phyloP scores from a whole-genome alignment of 495 filamentous ascomycete species.

The Thozetella sp. region DNA sequence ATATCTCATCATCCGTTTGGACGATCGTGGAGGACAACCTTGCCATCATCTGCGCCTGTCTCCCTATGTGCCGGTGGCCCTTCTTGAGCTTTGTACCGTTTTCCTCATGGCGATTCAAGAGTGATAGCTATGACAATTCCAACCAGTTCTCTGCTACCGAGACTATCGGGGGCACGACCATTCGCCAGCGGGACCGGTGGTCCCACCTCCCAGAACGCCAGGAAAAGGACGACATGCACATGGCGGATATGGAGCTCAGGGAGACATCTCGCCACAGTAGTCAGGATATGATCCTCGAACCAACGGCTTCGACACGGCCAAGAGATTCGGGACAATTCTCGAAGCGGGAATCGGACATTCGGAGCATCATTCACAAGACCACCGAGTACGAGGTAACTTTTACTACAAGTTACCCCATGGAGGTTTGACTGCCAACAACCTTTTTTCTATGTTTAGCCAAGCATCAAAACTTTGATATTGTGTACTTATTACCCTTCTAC shows the following conservation, averaged over 20 bases:
- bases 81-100: slow-evolving; percentile 21
- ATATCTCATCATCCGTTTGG: slow-evolving; percentile 43
- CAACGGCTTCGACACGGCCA: not conserved
- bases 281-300: not conserved
- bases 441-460: too few species aligned
- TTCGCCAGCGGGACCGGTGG: not conserved
- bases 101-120: slow-evolving; percentile 15
- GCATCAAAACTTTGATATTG: too few species aligned
- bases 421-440: too few species aligned
- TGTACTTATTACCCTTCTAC: too few species aligned
- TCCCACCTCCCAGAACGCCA: not conserved
- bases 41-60: slow-evolving; percentile 47
- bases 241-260: not conserved
- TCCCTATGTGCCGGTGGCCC: slow-evolving; percentile 37
- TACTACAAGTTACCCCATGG: too few species aligned
- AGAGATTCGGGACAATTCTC: not conserved
- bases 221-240: not conserved
- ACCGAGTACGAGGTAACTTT: not conserved
- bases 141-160: not conserved
- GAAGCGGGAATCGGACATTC: not conserved
- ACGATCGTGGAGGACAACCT: slow-evolving; percentile 46
- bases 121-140: not conserved
- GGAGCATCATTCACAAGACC: not conserved
- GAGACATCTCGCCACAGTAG: not conserved
- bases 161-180: not conserved